Evolutionary conservation across 352 stramenopile genomes (phyloP).

Genomic region (Phytophthora macrochlamydospora): DNA sequence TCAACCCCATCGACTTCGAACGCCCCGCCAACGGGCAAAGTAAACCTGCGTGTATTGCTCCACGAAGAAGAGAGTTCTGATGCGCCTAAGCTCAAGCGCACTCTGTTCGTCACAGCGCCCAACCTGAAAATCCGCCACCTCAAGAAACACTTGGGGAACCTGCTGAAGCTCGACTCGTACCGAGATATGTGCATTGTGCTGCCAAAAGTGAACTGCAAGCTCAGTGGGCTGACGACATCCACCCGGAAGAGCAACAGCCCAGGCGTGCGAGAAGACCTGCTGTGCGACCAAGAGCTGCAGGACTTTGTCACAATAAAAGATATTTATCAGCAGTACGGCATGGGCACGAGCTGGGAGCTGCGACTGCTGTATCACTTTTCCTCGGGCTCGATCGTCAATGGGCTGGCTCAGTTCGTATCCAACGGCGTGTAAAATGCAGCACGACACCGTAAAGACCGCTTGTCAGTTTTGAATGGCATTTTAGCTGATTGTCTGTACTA

Average conservation of each 20-base stretch:
- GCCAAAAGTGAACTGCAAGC: constrained; percentile 49
- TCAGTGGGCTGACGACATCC: constrained; percentile 51
- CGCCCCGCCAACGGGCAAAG: constrained; percentile 27
- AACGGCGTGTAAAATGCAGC: constrained; percentile 12
- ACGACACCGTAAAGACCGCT: constrained; percentile 11
- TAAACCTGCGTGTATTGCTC: constrained; percentile 68
- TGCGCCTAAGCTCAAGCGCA: constrained; percentile 46
- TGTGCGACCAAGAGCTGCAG: constrained; percentile 77
- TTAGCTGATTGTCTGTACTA: constrained; percentile 1
- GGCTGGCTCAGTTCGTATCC: constrained; percentile 63
- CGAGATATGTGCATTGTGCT: constrained; percentile 70
- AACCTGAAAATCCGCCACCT: constrained; percentile 75
- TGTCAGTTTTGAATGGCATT: constrained; percentile 21
- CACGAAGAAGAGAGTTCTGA: constrained; percentile 51
- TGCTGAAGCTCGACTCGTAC: constrained; percentile 52
- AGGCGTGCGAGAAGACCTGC: constrained; percentile 64
- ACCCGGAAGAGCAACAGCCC: constrained; percentile 11
- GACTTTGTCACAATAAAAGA: constrained; percentile 73
- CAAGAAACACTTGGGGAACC: constrained; percentile 65
- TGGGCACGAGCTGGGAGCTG: constrained; percentile 70
- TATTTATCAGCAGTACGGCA: constrained; percentile 87
- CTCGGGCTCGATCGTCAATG: constrained; percentile 66
- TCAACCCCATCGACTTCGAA: not conserved
- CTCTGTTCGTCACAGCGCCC: constrained; percentile 64
- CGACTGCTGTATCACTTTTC: constrained; percentile 83